Evolutionary conservation across 306 rosid genomes (phyloP), one percentile per base, ranked within the genome.

Genomic region (Purshia tridentata): DNA sequence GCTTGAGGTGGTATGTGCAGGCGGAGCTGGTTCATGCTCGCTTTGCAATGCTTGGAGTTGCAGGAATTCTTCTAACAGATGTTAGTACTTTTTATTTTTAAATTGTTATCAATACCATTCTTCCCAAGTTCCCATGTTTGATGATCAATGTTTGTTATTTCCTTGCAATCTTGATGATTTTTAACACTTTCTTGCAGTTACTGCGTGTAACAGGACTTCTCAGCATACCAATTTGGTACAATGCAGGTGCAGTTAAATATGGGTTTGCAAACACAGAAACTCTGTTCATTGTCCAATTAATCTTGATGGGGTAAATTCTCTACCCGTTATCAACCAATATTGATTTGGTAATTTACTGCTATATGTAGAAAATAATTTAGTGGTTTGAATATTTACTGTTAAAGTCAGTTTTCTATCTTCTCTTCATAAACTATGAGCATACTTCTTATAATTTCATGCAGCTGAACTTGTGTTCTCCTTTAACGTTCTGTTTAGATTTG

Each of bases 1-100:
- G 87, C 90, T 83, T 94, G 84, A 91, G 77, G 80, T 94, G 97
- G 99, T 94, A 83, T 74, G 99, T 94, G 73, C 99, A 94, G 77
- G 99, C 97, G 50, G 98, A 91, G 84, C 78, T 91, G 48, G 88
- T 89, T 78, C 99, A 94, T 79, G 68, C 84, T 70, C 99, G 96
- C 76, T 90, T 91, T 76, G 99, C 99, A 59, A 94, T 91, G 95
- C 88, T 90, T 74, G 99, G 96, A 52, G 85, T 89, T 65, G 84
- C 94, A 0, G 97, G 97, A 81, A 89, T 94, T 88, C 93, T 94
- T 45, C 80, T 88, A 3, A 89, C 97, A 50, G 97, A 94, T 82
- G 97, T 94, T 63, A 84, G 97, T 82, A 18, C 42, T 35, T 20
- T 71, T 41, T 6, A 16, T 37, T 5, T 52, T 9, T 11, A 42